Evolutionary conservation across 768 basidiomycete species (phyloP), one percentile per base, ranked within the genome.

Genomic region (Rhodotorula kratochvilovae): DNA sequence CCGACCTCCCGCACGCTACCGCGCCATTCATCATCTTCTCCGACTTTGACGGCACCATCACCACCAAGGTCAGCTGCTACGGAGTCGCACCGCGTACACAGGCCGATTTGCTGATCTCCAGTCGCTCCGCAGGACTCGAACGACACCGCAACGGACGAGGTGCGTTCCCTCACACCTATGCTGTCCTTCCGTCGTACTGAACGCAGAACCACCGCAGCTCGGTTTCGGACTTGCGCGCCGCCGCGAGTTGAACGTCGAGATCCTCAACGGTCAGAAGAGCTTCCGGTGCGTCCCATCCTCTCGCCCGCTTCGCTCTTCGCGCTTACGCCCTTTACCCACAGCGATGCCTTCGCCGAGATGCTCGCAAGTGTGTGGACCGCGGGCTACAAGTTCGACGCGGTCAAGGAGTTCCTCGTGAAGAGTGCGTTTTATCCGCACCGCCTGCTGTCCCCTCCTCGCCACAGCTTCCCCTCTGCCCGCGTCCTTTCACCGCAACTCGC

Each of bases 341-440:
- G 92, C 78, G 94, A 99, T 82, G 88, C 86, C 0, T 98, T 98
- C 82, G 84, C 85, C 45, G 85, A 87, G 77, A 95, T 95, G 92
- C 81, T 98, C 25, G 82, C 87, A 59, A 92, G 90, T 76, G 86
- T 97, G 23, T 42, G 53, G 46, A 21, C 46, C 17, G 63, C 63
- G 27, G 70, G 70, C 3, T 50, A 71, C 35, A 36, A 43, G 33
- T 71, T 71, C 35, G 66, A 63, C 31, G 25, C 25, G 5, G 70
- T 71, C 56, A 62, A 63, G 66, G 42, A 55, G 31, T 71, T 67
- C 57, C 46, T 72, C 29, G 29, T 63, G 10, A 57, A 68, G 58
- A 61, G 65, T 67, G 45, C 54, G 46, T 56, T 5, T n/a, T n/a
- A n/a, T n/a, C n/a, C n/a, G n/a, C n/a, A n/a, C 8, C 8, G 48